Base-by-base conservation (phyloP, 306 rosid genomes). In the Trichosanthes cucumerina region DNA sequence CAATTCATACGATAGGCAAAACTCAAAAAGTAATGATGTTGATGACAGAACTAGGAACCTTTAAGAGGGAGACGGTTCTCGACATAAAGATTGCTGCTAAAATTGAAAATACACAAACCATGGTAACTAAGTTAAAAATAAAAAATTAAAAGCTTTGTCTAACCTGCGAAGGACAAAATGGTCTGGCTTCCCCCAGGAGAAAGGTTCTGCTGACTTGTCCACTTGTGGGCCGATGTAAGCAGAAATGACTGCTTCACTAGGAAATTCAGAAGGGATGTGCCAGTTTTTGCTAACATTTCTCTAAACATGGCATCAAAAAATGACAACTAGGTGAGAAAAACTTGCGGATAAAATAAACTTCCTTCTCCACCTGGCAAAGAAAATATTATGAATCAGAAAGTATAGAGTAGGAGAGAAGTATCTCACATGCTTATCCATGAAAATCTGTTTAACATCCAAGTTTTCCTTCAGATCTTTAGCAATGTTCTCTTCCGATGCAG, bases 221-320 rank as follows among this genome's bases (percentile, higher is more conserved):
- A 94, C 91, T 80, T 90, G 93, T 18, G 98, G 98, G 77, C 83
- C 68, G 78, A 69, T 28, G 81, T 94, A 94, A 46, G 98, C 97
- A 85, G 89, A 87, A 79, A 88, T 86, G 82, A 94, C 98, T 28
- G 88, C 85, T 82, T 88, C 94, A 84, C 98, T 92, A 28, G 97
- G 98, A 86, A 94, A 94, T 75, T 93, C 83, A 58, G 87, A 78
- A 75, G 98, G 96, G 65, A 94, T 88, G 63, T 94, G 96, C 98
- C 98, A 94, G 85, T 94, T 94, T 90, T 94, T 94, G 93, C 98
- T 94, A 81, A 94, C 90, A 84, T 94, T 94, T 87, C 98, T 94
- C 98, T 94, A 89, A 69, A 80, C 36, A 73, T 44, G 21, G 36
- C 38, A 71, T 71, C 36, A 71, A 23, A 62, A 78, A 75, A 63